phyloP scores from a whole-genome alignment of 352 stramenopile species.

The Achlya hypogyna region DNA sequence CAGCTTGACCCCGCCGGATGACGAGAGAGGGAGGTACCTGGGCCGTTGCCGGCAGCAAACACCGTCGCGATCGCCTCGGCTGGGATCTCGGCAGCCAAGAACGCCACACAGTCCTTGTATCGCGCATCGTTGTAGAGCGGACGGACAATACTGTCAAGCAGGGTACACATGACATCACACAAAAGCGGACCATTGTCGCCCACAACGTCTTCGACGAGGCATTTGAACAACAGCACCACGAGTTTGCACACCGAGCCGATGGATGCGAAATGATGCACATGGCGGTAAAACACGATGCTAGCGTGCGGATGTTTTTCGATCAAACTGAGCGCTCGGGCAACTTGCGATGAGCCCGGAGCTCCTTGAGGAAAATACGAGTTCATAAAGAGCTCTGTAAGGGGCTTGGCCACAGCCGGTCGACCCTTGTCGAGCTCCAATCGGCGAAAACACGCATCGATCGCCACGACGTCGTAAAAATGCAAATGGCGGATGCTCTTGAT shows the following conservation, averaged over 20 bases:
- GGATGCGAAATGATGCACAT: conserved; percentile 61
- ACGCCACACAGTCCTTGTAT: conserved; percentile 2
- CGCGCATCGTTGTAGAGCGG: background rate
- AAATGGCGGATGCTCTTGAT: conserved; percentile 84
- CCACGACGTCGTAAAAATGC: conserved; percentile 81
- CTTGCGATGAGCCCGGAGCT: conserved; percentile 66
- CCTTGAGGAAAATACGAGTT: conserved; percentile 82
- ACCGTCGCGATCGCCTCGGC: background rate
- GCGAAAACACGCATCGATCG: conserved; percentile 63
- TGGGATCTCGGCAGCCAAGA: background rate
- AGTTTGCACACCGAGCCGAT: conserved; percentile 79
- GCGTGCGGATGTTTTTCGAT: conserved; percentile 76
- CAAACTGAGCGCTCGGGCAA: conserved; percentile 65
- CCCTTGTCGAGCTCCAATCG: conserved; percentile 62
- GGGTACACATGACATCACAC: background rate
- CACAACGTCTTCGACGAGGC: conserved; percentile 22
- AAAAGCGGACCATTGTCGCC: background rate
- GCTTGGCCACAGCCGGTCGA: conserved; percentile 46
- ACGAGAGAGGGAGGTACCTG: background rate
- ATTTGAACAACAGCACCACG: conserved; percentile 57
- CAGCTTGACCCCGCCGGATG: background rate
- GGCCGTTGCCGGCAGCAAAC: background rate
- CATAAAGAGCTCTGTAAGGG: conserved; percentile 71
- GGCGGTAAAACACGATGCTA: conserved; percentile 75
- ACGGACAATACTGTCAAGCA: conserved; percentile 4